These are phyloP conservation scores for Scedosporium dehoogii DNA, from an alignment of 2,329 filamentous ascomycete species.

Conservation along the genomic window DNA sequence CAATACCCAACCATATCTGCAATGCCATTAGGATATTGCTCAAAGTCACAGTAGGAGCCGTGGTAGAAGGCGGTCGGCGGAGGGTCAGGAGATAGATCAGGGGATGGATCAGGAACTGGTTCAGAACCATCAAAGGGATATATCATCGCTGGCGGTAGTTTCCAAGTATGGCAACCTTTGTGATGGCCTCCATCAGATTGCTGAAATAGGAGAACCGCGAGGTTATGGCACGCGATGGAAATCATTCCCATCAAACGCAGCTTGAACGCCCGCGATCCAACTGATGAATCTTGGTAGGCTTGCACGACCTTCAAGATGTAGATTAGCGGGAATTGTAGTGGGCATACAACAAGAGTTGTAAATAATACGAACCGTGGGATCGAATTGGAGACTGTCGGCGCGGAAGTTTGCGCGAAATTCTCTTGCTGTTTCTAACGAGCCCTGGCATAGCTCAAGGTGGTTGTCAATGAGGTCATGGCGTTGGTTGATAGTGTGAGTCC, in stretches of 20 bases:
- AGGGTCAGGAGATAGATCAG: neutral
- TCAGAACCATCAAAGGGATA: too few species aligned
- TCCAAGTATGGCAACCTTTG: neutral
- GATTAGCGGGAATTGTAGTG: too few species aligned
- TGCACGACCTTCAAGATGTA: neutral
- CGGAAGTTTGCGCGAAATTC: neutral
- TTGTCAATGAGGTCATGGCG: neutral
- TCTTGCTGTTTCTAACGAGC: neutral
- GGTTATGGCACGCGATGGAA: neutral
- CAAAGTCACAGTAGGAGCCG: constrained; percentile 10
- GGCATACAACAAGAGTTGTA: too few species aligned
- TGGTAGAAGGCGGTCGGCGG: neutral
- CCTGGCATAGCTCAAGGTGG: neutral
- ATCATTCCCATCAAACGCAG: neutral
- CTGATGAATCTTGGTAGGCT: neutral
- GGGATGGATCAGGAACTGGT: too few species aligned
- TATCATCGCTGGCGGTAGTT: neutral
- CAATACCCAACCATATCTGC: constrained; percentile 18
- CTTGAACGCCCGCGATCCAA: neutral
- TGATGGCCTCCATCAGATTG: neutral
- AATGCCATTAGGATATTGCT: constrained; percentile 17
- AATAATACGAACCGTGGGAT: neutral
- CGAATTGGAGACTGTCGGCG: neutral
- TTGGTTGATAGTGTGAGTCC: too few species aligned
- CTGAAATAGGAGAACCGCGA: neutral